A percentile compares a stretch with the other conserved stretches of the same genome.
Conservation (phyloP, 768 basidiomycete species). For the Peribolospora baueri region DNA sequence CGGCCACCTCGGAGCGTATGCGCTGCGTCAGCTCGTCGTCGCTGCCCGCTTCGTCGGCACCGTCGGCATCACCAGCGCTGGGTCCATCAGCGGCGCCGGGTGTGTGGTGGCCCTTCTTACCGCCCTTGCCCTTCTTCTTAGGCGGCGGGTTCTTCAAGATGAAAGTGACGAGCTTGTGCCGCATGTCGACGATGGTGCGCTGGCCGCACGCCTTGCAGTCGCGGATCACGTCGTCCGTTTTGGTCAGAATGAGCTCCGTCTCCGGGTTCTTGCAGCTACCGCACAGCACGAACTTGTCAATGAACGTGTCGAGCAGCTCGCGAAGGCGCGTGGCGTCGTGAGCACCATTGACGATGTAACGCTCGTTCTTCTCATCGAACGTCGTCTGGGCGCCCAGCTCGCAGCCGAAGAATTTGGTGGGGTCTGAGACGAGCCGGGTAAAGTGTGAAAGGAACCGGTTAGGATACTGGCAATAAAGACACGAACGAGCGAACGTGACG, state of each 20-base stretch:
- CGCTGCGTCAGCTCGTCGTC: slow-evolving; percentile 73
- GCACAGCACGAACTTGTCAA: slow-evolving; percentile 96
- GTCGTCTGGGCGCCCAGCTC: slow-evolving; percentile 96
- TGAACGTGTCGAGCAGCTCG: slow-evolving; percentile 86
- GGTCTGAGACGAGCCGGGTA: slow-evolving; percentile 27
- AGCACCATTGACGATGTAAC: slow-evolving; percentile 95
- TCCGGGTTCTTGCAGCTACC: slow-evolving; percentile 97
- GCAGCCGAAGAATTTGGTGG: slow-evolving; percentile 97
- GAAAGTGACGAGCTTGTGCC: slow-evolving; percentile 86
- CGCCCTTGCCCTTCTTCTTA: slow-evolving; percentile 22
- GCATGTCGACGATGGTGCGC: slow-evolving; percentile 75
- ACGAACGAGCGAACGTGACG: not conserved
- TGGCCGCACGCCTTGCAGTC: slow-evolving; percentile 98
- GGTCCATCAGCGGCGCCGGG: slow-evolving; percentile 12
- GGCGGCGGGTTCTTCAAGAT: slow-evolving; percentile 90
- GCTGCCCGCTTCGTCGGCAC: slow-evolving; percentile 25
- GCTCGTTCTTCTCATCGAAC: slow-evolving; percentile 84
- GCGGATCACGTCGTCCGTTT: slow-evolving; percentile 65
- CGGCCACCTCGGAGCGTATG: slow-evolving; percentile 72
- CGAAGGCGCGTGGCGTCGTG: slow-evolving; percentile 76
- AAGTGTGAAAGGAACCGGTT: not conserved
- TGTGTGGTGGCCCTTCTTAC: slow-evolving; percentile 25
- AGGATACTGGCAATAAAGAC: too few relatives aligned
- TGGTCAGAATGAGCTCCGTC: slow-evolving; percentile 79
- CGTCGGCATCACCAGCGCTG: slow-evolving; percentile 27